Evolutionary conservation across 306 rosid genomes (phyloP).

Genomic region (Prunus kanzakura): DNA sequence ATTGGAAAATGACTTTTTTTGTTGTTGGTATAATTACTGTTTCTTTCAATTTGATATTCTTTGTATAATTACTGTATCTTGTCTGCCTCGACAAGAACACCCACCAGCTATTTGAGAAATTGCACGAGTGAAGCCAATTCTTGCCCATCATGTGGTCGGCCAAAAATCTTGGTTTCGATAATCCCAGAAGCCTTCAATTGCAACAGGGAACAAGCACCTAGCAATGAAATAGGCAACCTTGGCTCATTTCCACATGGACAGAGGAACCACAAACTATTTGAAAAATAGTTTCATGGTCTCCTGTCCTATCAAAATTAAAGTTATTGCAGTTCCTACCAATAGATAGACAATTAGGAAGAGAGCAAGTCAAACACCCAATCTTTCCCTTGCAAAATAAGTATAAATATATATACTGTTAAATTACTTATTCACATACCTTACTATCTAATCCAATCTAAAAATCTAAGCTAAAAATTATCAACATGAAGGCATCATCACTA

Average conservation of each 20-base stretch:
- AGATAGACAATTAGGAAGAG: slow-evolving; percentile 88
- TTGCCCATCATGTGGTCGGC: too few species aligned
- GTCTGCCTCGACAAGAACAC: too few species aligned
- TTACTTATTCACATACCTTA: not conserved
- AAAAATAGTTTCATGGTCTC: slow-evolving; percentile 96
- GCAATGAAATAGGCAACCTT: slow-evolving; percentile 97
- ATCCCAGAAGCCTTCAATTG: slow-evolving; percentile 95
- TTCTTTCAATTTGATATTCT: too few species aligned
- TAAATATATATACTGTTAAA: not conserved
- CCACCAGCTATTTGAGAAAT: too few species aligned
- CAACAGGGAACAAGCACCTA: slow-evolving; percentile 85
- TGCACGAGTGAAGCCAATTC: too few species aligned
- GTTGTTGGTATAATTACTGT: too few species aligned
- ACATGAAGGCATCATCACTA: too few species aligned
- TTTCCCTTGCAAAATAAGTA: slow-evolving; percentile 63
- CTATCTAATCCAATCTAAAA: not conserved
- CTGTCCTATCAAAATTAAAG: slow-evolving; percentile 92
- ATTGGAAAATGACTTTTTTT: too few species aligned
- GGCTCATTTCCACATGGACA: slow-evolving; percentile 99
- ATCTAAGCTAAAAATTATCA: not conserved
- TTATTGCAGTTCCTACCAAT: slow-evolving; percentile 98
- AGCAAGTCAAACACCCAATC: slow-evolving; percentile 95
- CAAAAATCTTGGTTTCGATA: slow-evolving; percentile 54
- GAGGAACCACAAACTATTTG: slow-evolving; percentile 90
- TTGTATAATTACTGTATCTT: too few species aligned